Evolutionary conservation across 768 basidiomycete species (phyloP), one percentile per base, ranked within the genome.

Genomic region (Tubosaeta sp.): DNA sequence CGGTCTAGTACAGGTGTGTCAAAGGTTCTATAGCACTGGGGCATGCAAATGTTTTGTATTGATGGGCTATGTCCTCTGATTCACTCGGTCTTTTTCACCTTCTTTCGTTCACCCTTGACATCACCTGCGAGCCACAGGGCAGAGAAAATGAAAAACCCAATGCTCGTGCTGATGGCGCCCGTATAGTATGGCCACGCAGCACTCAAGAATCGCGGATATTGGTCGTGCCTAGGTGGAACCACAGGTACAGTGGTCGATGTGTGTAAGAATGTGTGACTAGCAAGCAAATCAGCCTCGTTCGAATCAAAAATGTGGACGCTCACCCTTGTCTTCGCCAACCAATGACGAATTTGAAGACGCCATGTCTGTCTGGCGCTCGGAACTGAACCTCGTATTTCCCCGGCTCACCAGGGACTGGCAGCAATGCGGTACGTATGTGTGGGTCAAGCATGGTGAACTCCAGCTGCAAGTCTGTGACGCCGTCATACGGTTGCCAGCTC

Each of bases 361-460:
- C 96, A 65, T 99, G 96, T 47, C 94, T 78, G 69, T 98, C 95
- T 7, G 96, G 96, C 2, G 84, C 86, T 36, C 83, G 84, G 83
- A 99, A 95, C 13, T 80, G 81, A n/a, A 84, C 81, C 13, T 81
- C 77, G 72, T 94, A 97, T 58, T 78, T 75, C 21, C 87, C 86
- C 3, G 84, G 80, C 22, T 70, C 56, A 1, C 77, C 79, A 4
- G 72, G 48, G 9, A 83, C 80, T 11, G 86, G 76, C 11, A 68
- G 74, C 10, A 99, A 77, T 7, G 86, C 71, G 13, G 84, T 91
- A 31, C 96, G 90, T 53, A 98, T 73, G 68, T 96, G 94, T 1
- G 96, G 96, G 68, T 99, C 96, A 35, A 99, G 83, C 96, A 99
- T 99, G 19, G 93, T 95, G 66, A 98, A 97, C 60, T 95, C 94